A percentile compares a stretch with the other conserved stretches of the same genome.
Evolutionary conservation across 768 basidiomycete species (phyloP).

Genomic region (Pulveroboletus frians): DNA sequence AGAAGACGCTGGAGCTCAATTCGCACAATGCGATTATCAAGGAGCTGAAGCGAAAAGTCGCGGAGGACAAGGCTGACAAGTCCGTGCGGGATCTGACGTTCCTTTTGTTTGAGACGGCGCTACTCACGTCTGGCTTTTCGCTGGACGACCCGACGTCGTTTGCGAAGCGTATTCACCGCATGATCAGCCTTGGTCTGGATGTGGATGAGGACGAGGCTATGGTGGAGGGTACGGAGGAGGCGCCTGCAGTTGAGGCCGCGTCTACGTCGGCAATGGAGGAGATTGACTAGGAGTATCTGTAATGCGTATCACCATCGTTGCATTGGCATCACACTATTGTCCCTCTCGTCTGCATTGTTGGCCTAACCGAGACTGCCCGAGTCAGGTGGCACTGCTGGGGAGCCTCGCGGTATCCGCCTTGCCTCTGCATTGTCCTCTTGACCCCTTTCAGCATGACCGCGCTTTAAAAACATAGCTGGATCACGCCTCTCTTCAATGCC

Average conservation of each 20-base stretch:
- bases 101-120: conserved; percentile 94
- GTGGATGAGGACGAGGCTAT: conserved; percentile 67
- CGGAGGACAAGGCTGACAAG: conserved; percentile 98
- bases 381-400: conserved; percentile 19
- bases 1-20: conserved; percentile 98
- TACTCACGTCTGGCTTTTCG: conserved; percentile 92
- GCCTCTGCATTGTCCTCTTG: conserved; percentile 20
- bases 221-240: conserved; percentile 36
- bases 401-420: conserved; percentile 21
- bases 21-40: conserved; percentile 88
- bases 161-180: conserved; percentile 93
- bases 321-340: conserved; percentile 23
- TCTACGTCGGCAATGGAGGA: conserved; percentile 93
- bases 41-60: conserved; percentile 92
- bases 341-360: conserved; percentile 25
- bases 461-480: conserved; percentile 29
- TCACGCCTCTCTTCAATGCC: conserved; percentile 34
- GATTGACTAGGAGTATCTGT: conserved; percentile 62
- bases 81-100: conserved; percentile 94
- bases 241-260: conserved; percentile 53
- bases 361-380: conserved; percentile 1
- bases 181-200: conserved; percentile 90
- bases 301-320: conserved; percentile 16
- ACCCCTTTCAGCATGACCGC: conserved; percentile 27
- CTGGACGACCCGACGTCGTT: conserved; percentile 94